Percentiles rank a stretch among this genome's conserved stretches.
These are phyloP conservation scores for Funneliformis caledonium DNA, from an alignment of 371 early-diverging fungal genomes.

Conservation along the genomic window DNA sequence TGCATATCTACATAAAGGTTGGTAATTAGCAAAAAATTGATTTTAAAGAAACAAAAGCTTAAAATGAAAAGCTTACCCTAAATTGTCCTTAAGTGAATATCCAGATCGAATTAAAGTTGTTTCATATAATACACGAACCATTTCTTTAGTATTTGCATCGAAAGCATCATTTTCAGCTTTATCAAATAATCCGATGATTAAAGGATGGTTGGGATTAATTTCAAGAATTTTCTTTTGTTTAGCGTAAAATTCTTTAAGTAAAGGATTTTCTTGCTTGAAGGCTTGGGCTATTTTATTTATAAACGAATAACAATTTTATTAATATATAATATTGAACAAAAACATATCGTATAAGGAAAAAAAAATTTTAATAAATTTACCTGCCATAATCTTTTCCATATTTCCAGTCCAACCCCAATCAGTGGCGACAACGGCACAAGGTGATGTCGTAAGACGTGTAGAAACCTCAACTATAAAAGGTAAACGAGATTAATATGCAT, in stretches of 20 bases:
- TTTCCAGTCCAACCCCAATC: slow-evolving; percentile 81
- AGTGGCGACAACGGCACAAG: slow-evolving; percentile 77
- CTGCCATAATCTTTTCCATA: slow-evolving; percentile 84
- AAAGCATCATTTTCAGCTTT: slow-evolving; percentile 52
- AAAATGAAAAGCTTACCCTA: slow-evolving; percentile 41
- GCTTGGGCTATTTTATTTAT: slow-evolving; percentile 47
- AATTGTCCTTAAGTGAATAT: slow-evolving; percentile 63
- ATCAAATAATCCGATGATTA: slow-evolving; percentile 62
- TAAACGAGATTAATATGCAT: slow-evolving; percentile 66
- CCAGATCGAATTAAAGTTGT: slow-evolving; percentile 80
- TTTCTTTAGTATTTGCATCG: slow-evolving; percentile 57
- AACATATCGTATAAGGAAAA: background rate
- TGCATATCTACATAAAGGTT: slow-evolving; percentile 55
- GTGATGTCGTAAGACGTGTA: slow-evolving; percentile 77
- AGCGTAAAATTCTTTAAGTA: slow-evolving; percentile 57
- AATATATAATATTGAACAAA: too few species aligned
- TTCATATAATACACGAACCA: slow-evolving; percentile 74
- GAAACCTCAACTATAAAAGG: slow-evolving; percentile 59
- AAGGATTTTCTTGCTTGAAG: slow-evolving; percentile 59
- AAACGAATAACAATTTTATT: slow-evolving; percentile 31
- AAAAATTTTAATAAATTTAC: slow-evolving; percentile 49
- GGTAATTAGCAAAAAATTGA: too few species aligned
- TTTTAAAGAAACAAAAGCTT: background rate
- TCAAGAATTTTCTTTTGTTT: slow-evolving; percentile 77
- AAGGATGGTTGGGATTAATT: slow-evolving; percentile 82